phyloP scores from a whole-genome alignment of 2,329 filamentous ascomycete genomes.

The Aspergillus quadrilineatus region DNA sequence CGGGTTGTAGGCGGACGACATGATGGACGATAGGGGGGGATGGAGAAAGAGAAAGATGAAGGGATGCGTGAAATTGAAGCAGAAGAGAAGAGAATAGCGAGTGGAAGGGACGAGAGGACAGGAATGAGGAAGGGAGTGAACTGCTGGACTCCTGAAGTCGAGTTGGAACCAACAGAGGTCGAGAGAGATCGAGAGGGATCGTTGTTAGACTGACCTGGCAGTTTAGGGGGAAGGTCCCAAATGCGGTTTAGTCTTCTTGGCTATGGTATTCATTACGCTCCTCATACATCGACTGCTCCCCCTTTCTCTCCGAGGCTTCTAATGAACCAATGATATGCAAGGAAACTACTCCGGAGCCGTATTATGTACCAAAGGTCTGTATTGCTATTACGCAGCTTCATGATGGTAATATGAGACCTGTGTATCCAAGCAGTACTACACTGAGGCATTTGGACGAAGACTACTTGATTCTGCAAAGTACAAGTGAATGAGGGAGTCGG shows the following conservation, averaged over 20 bases:
- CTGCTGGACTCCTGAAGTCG: conserved; percentile 18
- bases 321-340: neutral
- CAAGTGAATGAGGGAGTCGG: neutral
- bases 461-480: neutral
- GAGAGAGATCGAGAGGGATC: conserved; percentile 7
- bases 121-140: conserved; percentile 15
- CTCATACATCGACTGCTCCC: conserved; percentile 25
- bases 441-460: neutral
- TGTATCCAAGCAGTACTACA: conserved; percentile 12
- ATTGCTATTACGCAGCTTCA: neutral
- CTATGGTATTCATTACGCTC: conserved; percentile 23
- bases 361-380: conserved; percentile 5
- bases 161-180: conserved; percentile 10
- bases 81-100: conserved; percentile 22
- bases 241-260: conserved; percentile 24
- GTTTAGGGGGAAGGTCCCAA: conserved; percentile 20
- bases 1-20: conserved; percentile 56
- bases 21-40: conserved; percentile 38
- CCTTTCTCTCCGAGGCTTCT: conserved; percentile 10
- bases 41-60: conserved; percentile 22
- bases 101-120: conserved; percentile 19
- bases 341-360: conserved; percentile 17
- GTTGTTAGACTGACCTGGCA: conserved; percentile 16
- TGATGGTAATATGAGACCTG: conserved; percentile 3
- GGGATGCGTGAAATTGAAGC: conserved; percentile 12